Evolutionary conservation across 257 asterid genomes (phyloP).

Genomic region (Ballota nigra): DNA sequence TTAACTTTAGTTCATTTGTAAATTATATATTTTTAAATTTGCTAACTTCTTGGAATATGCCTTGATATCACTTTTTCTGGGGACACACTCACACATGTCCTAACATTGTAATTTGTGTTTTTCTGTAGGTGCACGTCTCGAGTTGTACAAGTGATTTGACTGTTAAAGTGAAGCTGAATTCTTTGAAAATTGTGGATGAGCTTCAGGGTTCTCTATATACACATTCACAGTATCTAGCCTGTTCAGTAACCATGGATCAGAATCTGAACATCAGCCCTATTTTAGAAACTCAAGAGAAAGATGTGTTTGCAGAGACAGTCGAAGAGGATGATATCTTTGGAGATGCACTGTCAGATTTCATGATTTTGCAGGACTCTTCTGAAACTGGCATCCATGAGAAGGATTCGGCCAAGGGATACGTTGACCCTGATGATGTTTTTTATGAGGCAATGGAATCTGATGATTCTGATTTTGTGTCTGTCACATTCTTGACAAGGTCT

Average conservation of each 20-base stretch:
- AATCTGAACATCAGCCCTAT: conserved; percentile 39
- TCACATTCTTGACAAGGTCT: conserved; percentile 61
- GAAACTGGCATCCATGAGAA: conserved; percentile 58
- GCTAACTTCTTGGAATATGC: background rate
- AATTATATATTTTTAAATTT: conserved; percentile 7
- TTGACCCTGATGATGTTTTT: conserved; percentile 56
- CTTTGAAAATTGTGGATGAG: conserved; percentile 86
- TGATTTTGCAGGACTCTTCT: conserved; percentile 58
- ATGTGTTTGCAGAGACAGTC: conserved; percentile 29
- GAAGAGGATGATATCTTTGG: conserved; percentile 88
- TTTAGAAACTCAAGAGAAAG: conserved; percentile 49
- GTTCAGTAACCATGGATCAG: conserved; percentile 67
- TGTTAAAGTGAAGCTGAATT: conserved; percentile 85
- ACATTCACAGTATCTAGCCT: conserved; percentile 71
- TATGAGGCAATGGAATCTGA: conserved; percentile 86
- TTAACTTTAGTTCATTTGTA: background rate
- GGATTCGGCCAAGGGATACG: conserved; percentile 47
- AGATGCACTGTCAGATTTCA: conserved; percentile 89
- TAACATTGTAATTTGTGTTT: conserved; percentile 21
- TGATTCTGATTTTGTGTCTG: conserved; percentile 92
- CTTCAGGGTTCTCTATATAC: conserved; percentile 72
- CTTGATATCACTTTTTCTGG: background rate
- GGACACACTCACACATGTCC: conserved; percentile 12
- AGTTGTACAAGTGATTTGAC: conserved; percentile 68
- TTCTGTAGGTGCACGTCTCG: conserved; percentile 76